These are phyloP conservation scores for Moesziomyces sp. DNA, from an alignment of 1,284 basidiomycete genomes.

Conservation along the genomic window DNA sequence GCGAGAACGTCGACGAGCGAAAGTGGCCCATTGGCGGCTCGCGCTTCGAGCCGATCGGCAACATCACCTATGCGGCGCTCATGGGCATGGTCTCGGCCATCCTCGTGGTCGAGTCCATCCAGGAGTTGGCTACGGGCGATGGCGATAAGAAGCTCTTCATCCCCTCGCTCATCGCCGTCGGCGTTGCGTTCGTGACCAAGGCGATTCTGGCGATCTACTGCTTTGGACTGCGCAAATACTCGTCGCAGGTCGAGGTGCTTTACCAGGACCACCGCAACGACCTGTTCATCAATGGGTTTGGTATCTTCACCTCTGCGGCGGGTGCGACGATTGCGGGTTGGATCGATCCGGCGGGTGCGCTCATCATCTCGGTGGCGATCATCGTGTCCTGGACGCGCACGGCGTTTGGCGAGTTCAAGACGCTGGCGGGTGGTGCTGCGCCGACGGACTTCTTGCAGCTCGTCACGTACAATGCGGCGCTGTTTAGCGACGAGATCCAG, in stretches of 20 bases:
- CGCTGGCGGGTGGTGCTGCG: slow-evolving; percentile 89
- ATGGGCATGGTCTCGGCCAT: slow-evolving; percentile 87
- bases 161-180: slow-evolving; percentile 83
- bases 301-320: slow-evolving; percentile 88
- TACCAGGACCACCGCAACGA: slow-evolving; percentile 95
- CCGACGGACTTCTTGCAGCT: slow-evolving; percentile 89
- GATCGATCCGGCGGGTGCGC: slow-evolving; percentile 83
- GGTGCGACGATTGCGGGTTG: slow-evolving; percentile 88
- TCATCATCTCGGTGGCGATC: slow-evolving; percentile 79
- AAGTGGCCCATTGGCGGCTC: slow-evolving; percentile 92
- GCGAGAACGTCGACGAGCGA: slow-evolving; percentile 77
- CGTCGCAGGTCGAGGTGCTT: slow-evolving; percentile 89
- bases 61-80: slow-evolving; percentile 74
- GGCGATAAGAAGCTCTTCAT: slow-evolving; percentile 79
- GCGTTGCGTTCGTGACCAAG: slow-evolving; percentile 85
- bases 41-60: slow-evolving; percentile 80
- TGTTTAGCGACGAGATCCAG: slow-evolving; percentile 80
- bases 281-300: slow-evolving; percentile 70
- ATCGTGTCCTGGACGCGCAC: slow-evolving; percentile 78
- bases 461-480: slow-evolving; percentile 82
- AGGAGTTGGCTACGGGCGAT: slow-evolving; percentile 75
- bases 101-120: slow-evolving; percentile 84
- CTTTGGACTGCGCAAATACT: slow-evolving; percentile 78
- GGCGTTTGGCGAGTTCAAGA: slow-evolving; percentile 76
- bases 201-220: slow-evolving; percentile 87